phyloP scores from a whole-genome alignment of 352 stramenopile genomes.

The Phytophthora capsici region DNA sequence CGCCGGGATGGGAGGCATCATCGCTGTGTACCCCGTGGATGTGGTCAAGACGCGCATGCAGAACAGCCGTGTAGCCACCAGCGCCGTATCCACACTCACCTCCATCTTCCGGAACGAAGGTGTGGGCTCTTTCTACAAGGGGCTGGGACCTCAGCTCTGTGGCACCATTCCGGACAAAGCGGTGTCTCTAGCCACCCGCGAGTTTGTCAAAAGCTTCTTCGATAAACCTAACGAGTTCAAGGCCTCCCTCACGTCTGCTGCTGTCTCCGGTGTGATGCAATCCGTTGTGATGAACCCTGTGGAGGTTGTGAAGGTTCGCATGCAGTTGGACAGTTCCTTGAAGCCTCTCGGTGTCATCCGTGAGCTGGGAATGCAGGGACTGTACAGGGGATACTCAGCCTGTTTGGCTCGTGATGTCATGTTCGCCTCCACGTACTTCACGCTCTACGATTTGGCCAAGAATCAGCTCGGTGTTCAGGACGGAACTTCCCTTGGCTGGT shows the following conservation, averaged over 20 bases:
- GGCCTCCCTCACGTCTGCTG: slow-evolving; percentile 75
- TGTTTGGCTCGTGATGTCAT: slow-evolving; percentile 76
- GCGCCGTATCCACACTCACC: slow-evolving; percentile 61
- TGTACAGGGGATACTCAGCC: slow-evolving; percentile 80
- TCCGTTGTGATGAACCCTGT: slow-evolving; percentile 87
- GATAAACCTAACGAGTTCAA: slow-evolving; percentile 73
- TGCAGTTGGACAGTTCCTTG: slow-evolving; percentile 82
- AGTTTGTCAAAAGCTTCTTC: slow-evolving; percentile 83
- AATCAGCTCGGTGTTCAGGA: slow-evolving; percentile 66
- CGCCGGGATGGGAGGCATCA: slow-evolving; percentile 81
- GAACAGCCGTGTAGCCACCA: slow-evolving; percentile 64
- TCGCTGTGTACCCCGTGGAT: slow-evolving; percentile 83
- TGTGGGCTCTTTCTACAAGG: slow-evolving; percentile 80
- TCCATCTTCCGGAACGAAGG: slow-evolving; percentile 69
- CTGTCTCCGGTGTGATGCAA: slow-evolving; percentile 70
- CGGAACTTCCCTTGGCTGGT: slow-evolving; percentile 71
- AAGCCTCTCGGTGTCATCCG: slow-evolving; percentile 59
- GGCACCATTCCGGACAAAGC: slow-evolving; percentile 85
- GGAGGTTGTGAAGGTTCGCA: slow-evolving; percentile 85
- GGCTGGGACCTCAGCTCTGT: slow-evolving; percentile 69
- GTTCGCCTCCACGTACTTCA: slow-evolving; percentile 84
- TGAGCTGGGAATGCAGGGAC: slow-evolving; percentile 63
- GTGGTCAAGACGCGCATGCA: slow-evolving; percentile 90
- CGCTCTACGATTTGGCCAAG: slow-evolving; percentile 80
- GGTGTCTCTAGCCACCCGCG: slow-evolving; percentile 77